Evolutionary conservation across 164 flowering plant genomes (phyloP).

Genomic region (Vitis riparia): DNA sequence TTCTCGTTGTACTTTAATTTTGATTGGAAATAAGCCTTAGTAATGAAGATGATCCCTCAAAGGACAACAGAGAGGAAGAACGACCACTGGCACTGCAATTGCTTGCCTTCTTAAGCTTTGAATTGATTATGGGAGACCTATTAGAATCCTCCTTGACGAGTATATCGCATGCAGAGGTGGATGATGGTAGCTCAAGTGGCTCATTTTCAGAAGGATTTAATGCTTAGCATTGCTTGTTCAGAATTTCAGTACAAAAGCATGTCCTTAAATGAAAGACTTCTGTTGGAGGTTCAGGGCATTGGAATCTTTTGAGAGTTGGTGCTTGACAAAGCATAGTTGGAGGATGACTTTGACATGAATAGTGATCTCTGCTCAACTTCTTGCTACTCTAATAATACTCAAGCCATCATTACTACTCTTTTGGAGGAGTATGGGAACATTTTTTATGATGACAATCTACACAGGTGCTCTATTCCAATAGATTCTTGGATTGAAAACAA

Average conservation of each 20-base stretch:
- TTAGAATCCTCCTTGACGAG: slow-evolving; percentile 46
- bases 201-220: too few species aligned
- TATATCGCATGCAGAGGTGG: slow-evolving; percentile 41
- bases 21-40: not conserved
- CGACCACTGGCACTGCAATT: slow-evolving; percentile 95
- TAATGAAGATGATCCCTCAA: slow-evolving; percentile 22
- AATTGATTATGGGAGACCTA: slow-evolving; percentile 80
- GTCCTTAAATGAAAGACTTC: too few species aligned
- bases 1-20: too few species aligned
- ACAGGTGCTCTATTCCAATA: too few species aligned
- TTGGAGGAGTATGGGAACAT: too few species aligned
- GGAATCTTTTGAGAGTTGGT: too few species aligned
- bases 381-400: slow-evolving; percentile 98
- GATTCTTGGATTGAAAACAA: slow-evolving; percentile 1
- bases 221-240: too few species aligned
- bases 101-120: slow-evolving; percentile 92
- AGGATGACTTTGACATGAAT: slow-evolving; percentile 33
- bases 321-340: too few species aligned
- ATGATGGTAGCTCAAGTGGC: slow-evolving; percentile 59
- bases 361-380: slow-evolving; percentile 95
- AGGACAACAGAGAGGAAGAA: slow-evolving; percentile 38
- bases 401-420: slow-evolving; percentile 21
- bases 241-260: too few species aligned
- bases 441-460: too few species aligned
- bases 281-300: too few species aligned